phyloP scores from a whole-genome alignment of 179 eudicot species.

The Monotropa hypopitys region DNA sequence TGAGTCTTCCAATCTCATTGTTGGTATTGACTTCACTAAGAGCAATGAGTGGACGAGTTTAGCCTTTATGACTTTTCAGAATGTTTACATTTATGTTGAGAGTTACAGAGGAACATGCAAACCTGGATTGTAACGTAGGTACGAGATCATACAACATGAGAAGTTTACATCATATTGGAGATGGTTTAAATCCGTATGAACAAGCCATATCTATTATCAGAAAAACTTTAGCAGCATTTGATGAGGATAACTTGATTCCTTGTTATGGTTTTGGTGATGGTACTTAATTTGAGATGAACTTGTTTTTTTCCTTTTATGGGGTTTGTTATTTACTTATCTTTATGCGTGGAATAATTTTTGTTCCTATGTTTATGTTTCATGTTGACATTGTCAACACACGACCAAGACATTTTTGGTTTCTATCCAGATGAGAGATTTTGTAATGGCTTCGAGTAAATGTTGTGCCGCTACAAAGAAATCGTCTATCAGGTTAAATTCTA shows the following conservation, averaged over 20 bases:
- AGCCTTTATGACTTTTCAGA: not conserved
- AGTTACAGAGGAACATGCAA: slow-evolving; percentile 10
- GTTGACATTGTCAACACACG: slow-evolving; percentile 55
- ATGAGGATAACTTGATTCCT: slow-evolving; percentile 64
- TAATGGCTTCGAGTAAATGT: slow-evolving; percentile 57
- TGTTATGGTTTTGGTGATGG: slow-evolving; percentile 79
- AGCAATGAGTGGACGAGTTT: slow-evolving; percentile 78
- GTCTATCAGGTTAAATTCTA: slow-evolving; percentile 38
- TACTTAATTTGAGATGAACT: slow-evolving; percentile 11
- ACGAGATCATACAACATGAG: slow-evolving; percentile 31
- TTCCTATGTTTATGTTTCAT: not conserved
- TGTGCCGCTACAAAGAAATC: slow-evolving; percentile 48
- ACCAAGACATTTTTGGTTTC: slow-evolving; percentile 60
- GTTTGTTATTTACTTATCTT: not conserved
- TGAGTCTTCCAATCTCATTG: slow-evolving; percentile 62
- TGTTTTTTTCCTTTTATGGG: not conserved
- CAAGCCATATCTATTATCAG: slow-evolving; percentile 63
- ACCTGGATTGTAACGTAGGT: slow-evolving; percentile 23
- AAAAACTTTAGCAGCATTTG: slow-evolving; percentile 55
- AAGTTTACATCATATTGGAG: slow-evolving; percentile 59
- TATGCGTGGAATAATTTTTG: not conserved
- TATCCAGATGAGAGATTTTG: slow-evolving; percentile 47
- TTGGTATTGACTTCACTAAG: slow-evolving; percentile 67
- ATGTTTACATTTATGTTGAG: not conserved
- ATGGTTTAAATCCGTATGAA: slow-evolving; percentile 46